Evolutionary conservation across 208 protist species (phyloP).

Genomic region (Acanthamoeba castellanii): DNA sequence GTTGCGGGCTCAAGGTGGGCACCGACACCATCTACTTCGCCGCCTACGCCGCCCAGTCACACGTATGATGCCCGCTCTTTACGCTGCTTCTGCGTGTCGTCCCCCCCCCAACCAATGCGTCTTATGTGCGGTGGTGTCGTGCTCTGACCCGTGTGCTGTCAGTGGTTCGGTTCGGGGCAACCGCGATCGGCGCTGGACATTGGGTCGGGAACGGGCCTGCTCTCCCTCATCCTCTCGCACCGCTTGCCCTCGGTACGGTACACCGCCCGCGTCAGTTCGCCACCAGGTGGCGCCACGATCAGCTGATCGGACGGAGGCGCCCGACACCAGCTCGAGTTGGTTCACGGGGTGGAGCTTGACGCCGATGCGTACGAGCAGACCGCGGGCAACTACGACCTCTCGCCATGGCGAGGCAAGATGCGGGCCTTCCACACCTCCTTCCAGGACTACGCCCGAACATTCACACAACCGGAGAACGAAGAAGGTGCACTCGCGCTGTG

Average conservation of each 20-base stretch:
- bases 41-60: not conserved
- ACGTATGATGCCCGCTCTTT: not conserved
- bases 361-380: constrained; percentile 20
- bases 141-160: too few relatives aligned
- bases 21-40: constrained; percentile 27
- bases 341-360: not conserved
- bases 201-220: constrained; percentile 1
- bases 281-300: too few relatives aligned
- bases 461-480: not conserved
- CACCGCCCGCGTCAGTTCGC: not conserved
- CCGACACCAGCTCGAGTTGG: not conserved
- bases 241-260: not conserved
- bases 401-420: constrained; percentile 6
- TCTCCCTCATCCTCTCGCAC: not conserved
- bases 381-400: not conserved
- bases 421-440: not conserved
- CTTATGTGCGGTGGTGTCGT: too few relatives aligned
- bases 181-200: constrained; percentile 1
- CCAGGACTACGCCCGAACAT: not conserved
- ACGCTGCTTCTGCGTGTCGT: not conserved
- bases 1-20: constrained; percentile 19
- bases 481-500: not conserved
- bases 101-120: too few relatives aligned
- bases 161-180: not conserved
- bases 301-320: too few relatives aligned